Percentiles rank a stretch among this genome's conserved stretches.
Conservation (phyloP, 73 alveolate genomes). For the Loxodes magnus region DNA sequence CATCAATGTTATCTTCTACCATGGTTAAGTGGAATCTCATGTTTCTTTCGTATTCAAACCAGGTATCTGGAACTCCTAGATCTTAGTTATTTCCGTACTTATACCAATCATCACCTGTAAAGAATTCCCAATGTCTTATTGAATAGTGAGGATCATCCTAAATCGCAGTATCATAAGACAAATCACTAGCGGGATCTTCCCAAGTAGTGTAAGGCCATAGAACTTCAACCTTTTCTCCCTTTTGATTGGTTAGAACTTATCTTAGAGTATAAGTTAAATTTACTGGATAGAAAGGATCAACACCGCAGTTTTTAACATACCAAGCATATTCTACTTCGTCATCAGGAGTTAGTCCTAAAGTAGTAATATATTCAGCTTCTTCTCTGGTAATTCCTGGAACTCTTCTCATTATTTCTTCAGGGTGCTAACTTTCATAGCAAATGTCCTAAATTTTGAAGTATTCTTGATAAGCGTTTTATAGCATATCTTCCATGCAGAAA, state of each 20-base stretch:
- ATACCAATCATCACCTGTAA: constrained; percentile 59
- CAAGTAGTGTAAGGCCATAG: constrained; percentile 69
- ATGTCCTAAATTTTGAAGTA: constrained; percentile 59
- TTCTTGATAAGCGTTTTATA: constrained; percentile 46
- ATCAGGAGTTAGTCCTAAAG: constrained; percentile 68
- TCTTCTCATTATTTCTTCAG: constrained; percentile 85
- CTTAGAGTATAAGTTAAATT: constrained; percentile 73
- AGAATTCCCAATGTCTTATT: constrained; percentile 77
- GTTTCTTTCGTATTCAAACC: constrained; percentile 76
- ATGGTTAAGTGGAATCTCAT: constrained; percentile 24
- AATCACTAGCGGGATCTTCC: constrained; percentile 65
- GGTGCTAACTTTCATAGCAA: constrained; percentile 48
- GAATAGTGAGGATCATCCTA: constrained; percentile 13
- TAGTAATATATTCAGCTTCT: constrained; percentile 63
- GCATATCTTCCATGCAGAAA: constrained; percentile 68
- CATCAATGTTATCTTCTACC: constrained; percentile 67
- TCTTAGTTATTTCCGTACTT: constrained; percentile 49
- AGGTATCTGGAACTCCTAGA: constrained; percentile 76
- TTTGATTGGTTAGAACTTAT: constrained; percentile 77
- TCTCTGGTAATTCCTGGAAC: constrained; percentile 86
- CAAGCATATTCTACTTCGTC: constrained; percentile 79
- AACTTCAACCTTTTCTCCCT: constrained; percentile 83
- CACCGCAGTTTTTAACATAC: constrained; percentile 52
- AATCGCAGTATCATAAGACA: constrained; percentile 26
- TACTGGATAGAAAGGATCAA: constrained; percentile 68